phyloP scores from a whole-genome alignment of 2,329 filamentous ascomycete genomes.

The Aspergillus sp. region DNA sequence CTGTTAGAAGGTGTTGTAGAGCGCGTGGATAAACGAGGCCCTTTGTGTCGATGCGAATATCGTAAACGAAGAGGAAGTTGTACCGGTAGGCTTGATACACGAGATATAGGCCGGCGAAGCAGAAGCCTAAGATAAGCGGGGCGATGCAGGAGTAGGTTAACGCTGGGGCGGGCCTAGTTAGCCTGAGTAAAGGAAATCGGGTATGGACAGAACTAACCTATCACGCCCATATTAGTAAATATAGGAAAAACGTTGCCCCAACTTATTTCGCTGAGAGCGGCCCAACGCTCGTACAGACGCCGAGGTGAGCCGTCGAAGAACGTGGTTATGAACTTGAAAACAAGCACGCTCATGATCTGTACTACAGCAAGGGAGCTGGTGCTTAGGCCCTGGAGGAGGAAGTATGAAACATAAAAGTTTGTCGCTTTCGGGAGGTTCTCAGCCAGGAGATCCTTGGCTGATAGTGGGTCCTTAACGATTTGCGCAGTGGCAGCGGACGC shows the following conservation, averaged over 20 bases:
- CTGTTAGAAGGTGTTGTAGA: slow-evolving; percentile 78
- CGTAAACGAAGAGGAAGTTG: slow-evolving; percentile 83
- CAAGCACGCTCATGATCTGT: slow-evolving; percentile 68
- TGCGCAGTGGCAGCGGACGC: slow-evolving; percentile 69
- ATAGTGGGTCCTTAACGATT: slow-evolving; percentile 64
- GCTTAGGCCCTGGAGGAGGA: slow-evolving; percentile 83
- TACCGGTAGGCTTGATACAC: slow-evolving; percentile 89
- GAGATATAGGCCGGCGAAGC: slow-evolving; percentile 71
- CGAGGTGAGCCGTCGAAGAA: slow-evolving; percentile 70
- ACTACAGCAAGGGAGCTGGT: slow-evolving; percentile 72
- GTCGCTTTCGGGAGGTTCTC: slow-evolving; percentile 78
- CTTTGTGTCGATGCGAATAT: slow-evolving; percentile 79
- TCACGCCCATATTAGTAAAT: slow-evolving; percentile 76
- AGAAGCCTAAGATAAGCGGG: slow-evolving; percentile 79
- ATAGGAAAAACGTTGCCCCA: slow-evolving; percentile 85
- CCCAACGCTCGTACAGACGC: slow-evolving; percentile 73
- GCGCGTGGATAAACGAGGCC: slow-evolving; percentile 85
- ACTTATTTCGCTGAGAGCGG: slow-evolving; percentile 68
- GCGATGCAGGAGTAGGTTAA: slow-evolving; percentile 86
- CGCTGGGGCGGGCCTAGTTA: slow-evolving; percentile 48
- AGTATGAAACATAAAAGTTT: slow-evolving; percentile 95
- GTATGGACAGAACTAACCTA: slow-evolving; percentile 55
- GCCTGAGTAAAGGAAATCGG: not conserved
- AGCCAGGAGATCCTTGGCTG: slow-evolving; percentile 66
- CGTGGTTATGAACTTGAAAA: slow-evolving; percentile 72